Base-by-base conservation (phyloP, 495 filamentous ascomycete species). In the Annulohypoxylon maeteangense region DNA sequence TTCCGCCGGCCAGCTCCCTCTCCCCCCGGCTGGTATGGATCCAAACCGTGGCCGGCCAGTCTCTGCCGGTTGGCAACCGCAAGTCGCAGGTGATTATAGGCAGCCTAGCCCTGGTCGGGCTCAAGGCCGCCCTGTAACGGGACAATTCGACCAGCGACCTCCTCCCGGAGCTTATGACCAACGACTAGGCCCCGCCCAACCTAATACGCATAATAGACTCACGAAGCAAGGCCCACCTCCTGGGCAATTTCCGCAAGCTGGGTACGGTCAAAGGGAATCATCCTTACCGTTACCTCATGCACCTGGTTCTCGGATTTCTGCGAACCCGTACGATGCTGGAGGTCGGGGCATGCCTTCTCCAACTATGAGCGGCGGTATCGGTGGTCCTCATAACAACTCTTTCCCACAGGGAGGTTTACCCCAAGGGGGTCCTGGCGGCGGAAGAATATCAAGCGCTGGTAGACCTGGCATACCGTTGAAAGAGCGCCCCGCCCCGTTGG, bases 21-120 rank as follows among this genome's bases (percentile, higher is more conserved):
- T 75, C 29, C 77, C 76, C 20, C 75, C 76, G 32, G 76, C 74
- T 48, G 76, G 76, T 20, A 72, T 60, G 63, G 73, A 78, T 47
- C 70, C 75, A 7, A 65, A 50, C 53, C 78, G 76, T 22, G 72
- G 68, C 29, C 78, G 81, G 7, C 68, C 78, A 12, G 44, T 55
- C 4, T 77, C 74, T 16, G 74, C 68, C 8, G 78, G 80, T 29
- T 86, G 84, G 85, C 78, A 80, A 54, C 78, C 84, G 20, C 83
- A 85, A 63, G 62, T 75, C 10, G 79, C 81, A 1, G 40, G 70
- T 2, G 79, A 76, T 4, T 85, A 85, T 44, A 78, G 80, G 53
- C 80, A 82, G 63, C 74, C 82, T 27, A 80, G 77, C 65, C 79
- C 81, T 14, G 75, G 78, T 51, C 48, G 69, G 18, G 71, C 56